A percentile compares a stretch with the other conserved stretches of the same genome.
Evolutionary conservation across 1,284 basidiomycete genomes (phyloP).

Genomic region (Moesziomyces aphidis): DNA sequence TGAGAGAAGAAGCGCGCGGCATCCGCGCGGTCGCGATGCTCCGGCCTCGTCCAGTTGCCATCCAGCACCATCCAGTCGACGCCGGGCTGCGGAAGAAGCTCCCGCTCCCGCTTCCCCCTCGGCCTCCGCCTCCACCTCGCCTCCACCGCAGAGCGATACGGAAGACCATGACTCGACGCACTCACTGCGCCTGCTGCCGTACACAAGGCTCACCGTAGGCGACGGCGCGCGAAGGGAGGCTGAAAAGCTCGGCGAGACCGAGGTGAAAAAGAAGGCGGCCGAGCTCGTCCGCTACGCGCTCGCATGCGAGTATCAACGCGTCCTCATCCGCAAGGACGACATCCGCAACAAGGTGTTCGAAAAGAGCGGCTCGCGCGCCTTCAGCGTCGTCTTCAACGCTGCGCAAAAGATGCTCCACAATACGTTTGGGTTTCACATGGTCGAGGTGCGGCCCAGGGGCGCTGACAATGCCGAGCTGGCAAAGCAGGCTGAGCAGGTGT

Average conservation of each 20-base stretch:
- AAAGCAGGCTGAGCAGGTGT: slow-evolving; percentile 27
- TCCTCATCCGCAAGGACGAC: slow-evolving; percentile 39
- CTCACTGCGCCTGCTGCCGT: background rate
- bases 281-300: slow-evolving; percentile 56
- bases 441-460: slow-evolving; percentile 53
- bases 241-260: slow-evolving; percentile 31
- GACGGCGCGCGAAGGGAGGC: slow-evolving; percentile 23
- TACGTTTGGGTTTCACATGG: slow-evolving; percentile 52
- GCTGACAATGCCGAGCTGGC: slow-evolving; percentile 50
- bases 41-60: slow-evolving; percentile 17
- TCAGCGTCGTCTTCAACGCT: slow-evolving; percentile 53
- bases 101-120: too few species aligned
- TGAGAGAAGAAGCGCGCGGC: background rate
- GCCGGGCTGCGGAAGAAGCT: background rate
- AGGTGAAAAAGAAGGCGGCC: slow-evolving; percentile 43
- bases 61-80: slow-evolving; percentile 7
- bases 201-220: slow-evolving; percentile 19
- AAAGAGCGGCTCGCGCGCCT: slow-evolving; percentile 21
- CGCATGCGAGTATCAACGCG: slow-evolving; percentile 48
- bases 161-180: slow-evolving; percentile 13
- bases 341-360: slow-evolving; percentile 41
- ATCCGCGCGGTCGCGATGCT: background rate
- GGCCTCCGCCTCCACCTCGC: background rate
- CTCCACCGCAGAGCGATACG: slow-evolving; percentile 6
- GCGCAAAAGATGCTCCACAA: slow-evolving; percentile 50